Base-by-base conservation (phyloP, 106 monocot species). In the Allium cepa region DNA sequence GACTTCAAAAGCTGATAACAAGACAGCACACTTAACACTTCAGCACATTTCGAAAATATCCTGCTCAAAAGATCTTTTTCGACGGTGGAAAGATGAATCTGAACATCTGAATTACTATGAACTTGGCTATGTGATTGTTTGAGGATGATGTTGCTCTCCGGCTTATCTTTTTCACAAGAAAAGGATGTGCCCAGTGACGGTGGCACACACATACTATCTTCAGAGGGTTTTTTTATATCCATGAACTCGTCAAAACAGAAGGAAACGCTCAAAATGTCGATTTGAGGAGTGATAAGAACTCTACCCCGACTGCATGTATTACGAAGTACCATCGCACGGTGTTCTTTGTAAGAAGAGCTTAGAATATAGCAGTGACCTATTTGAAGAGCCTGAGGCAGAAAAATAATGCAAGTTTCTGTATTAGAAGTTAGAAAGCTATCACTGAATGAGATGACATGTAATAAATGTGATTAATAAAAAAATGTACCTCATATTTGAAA, bases 301-400 rank as follows among this genome's bases (percentile, higher is more conserved):
- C 83, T 84, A 36, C 60, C 52, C 68, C 11, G 45, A 48, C 45
- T 72, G 5, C 49, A 73, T 51, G 64, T 67, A 57, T 63, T 73
- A 68, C 7, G 17, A 16, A 36, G 55, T 70, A 52, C 51, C 48
- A 16, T 53, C 51, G 49, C 11, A 56, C 26, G 56, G 7, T 49
- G 53, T 66, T 72, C 69, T 52, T 46, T 56, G 26, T 66, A 58
- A n/a, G 85, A 72, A 70, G 69, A 77, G 59, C 77, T 86, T 49
- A 91, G 56, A 69, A 91, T 73, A 73, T 88, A 95, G 73, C 69
- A 83, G 46, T 52, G 59, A 66, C 91, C 88, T 14, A 78, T 57
- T 60, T 64, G 50, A 13, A 91, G 62, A 48, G 67, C 71, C 95
- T 95, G 81, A 9, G 7, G 57, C 50, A 65, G 49, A 69, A 18